Evolutionary conservation across 768 basidiomycete genomes (phyloP).

Genomic region (Pulveroboletus sp.): DNA sequence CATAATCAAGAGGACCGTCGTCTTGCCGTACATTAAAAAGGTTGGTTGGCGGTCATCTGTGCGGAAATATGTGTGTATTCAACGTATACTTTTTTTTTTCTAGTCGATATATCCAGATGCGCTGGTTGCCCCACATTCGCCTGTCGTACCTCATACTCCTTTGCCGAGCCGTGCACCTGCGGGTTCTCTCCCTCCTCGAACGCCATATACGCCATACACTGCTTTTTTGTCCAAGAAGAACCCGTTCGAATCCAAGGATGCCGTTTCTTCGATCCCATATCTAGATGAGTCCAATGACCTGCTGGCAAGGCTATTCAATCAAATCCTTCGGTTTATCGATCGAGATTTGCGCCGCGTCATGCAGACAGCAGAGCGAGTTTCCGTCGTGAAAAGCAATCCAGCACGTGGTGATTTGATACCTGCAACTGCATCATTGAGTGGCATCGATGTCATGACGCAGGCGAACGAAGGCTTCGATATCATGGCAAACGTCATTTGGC

Average conservation of each 20-base stretch:
- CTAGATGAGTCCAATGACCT: constrained; percentile 66
- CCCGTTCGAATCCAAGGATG: constrained; percentile 33
- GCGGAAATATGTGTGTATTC: background rate
- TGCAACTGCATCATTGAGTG: background rate
- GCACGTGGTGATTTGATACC: constrained; percentile 15
- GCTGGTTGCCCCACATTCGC: constrained; percentile 64
- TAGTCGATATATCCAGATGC: constrained; percentile 76
- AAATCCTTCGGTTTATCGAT: constrained; percentile 75
- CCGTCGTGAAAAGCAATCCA: constrained; percentile 41
- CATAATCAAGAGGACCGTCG: constrained; percentile 66
- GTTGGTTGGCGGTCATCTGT: constrained; percentile 45
- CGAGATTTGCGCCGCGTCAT: constrained; percentile 71
- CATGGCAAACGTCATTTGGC: constrained; percentile 86
- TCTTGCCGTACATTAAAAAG: constrained; percentile 74
- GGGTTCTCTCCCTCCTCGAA: constrained; percentile 45
- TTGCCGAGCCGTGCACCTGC: constrained; percentile 31
- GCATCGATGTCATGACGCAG: constrained; percentile 4
- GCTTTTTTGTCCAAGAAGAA: constrained; percentile 42
- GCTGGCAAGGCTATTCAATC: constrained; percentile 75
- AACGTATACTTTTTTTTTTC: constrained; percentile 1
- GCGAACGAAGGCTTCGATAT: constrained; percentile 62
- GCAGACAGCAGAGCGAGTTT: constrained; percentile 68
- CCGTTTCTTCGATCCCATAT: constrained; percentile 41
- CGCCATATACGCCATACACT: constrained; percentile 52
- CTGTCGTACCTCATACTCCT: constrained; percentile 74